These are phyloP conservation scores for Austroboletus rostrupii DNA, from an alignment of 1,284 basidiomycete genomes.

Conservation along the genomic window DNA sequence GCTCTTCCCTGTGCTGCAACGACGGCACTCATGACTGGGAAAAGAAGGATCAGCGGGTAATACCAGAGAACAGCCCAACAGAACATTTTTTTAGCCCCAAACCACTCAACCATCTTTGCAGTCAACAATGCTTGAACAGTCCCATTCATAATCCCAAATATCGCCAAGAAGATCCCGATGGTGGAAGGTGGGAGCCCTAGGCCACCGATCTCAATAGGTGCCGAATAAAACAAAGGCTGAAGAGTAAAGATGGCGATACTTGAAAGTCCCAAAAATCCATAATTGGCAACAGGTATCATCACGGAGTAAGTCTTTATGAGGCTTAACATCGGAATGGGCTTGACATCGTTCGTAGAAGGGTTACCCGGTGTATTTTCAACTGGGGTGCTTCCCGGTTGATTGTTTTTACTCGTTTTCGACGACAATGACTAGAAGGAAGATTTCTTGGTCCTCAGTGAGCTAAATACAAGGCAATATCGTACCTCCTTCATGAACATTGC, in stretches of 20 bases:
- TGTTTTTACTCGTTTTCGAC: constrained; percentile 5
- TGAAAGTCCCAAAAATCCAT: constrained; percentile 57
- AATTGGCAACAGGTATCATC: constrained; percentile 48
- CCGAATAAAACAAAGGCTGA: constrained; percentile 64
- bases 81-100: constrained; percentile 57
- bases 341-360: constrained; percentile 1
- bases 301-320: constrained; percentile 23
- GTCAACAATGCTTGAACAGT: constrained; percentile 59
- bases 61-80: constrained; percentile 46
- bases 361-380: not conserved
- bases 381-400: not conserved
- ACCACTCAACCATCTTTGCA: constrained; percentile 46
- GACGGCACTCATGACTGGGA: constrained; percentile 52
- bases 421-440: constrained; percentile 19
- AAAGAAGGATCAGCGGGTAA: constrained; percentile 49
- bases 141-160: constrained; percentile 58
- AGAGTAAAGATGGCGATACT: constrained; percentile 64
- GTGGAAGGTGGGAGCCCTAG: constrained; percentile 56
- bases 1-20: constrained; percentile 18
- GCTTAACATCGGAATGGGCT: constrained; percentile 37
- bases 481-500: constrained; percentile 59
- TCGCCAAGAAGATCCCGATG: constrained; percentile 57
- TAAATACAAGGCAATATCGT: constrained; percentile 20
- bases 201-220: constrained; percentile 61
- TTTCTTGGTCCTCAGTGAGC: not conserved